phyloP scores from a whole-genome alignment of 345 rosid species.

The Citrus mangshanensis region DNA sequence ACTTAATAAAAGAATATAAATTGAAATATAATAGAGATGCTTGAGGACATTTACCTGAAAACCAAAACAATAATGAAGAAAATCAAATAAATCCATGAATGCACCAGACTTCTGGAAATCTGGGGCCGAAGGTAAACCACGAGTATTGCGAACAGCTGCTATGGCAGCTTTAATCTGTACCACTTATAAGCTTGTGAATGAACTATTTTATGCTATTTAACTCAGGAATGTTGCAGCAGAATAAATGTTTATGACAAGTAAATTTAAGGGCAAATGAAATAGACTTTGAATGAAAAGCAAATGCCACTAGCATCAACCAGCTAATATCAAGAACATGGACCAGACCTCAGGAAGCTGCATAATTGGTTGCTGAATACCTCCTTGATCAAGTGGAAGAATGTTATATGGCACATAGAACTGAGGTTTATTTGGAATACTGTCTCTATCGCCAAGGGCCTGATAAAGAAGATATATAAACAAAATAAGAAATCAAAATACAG shows the following conservation, averaged over 20 bases:
- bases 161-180: constrained; percentile 85
- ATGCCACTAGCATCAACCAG: constrained; percentile 5
- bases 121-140: constrained; percentile 54
- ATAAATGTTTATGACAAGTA: constrained; percentile 3
- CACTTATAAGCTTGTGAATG: constrained; percentile 24
- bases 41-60: constrained; percentile 63
- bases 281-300: background rate
- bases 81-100: constrained; percentile 68
- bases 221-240: constrained; percentile 5
- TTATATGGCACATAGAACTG: constrained; percentile 74
- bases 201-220: background rate
- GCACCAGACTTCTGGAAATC: constrained; percentile 46
- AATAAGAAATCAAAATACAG: background rate
- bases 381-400: constrained; percentile 86
- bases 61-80: constrained; percentile 76
- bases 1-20: background rate
- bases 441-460: constrained; percentile 69
- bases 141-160: constrained; percentile 57
- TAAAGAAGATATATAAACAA: constrained; percentile 18
- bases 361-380: constrained; percentile 80
- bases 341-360: constrained; percentile 85
- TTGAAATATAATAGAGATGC: background rate
- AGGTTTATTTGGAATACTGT: constrained; percentile 46
- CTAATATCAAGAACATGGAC: constrained; percentile 17
- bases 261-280: background rate